phyloP scores from a whole-genome alignment of 2,329 filamentous ascomycete species.

The Beauveria caledonica region DNA sequence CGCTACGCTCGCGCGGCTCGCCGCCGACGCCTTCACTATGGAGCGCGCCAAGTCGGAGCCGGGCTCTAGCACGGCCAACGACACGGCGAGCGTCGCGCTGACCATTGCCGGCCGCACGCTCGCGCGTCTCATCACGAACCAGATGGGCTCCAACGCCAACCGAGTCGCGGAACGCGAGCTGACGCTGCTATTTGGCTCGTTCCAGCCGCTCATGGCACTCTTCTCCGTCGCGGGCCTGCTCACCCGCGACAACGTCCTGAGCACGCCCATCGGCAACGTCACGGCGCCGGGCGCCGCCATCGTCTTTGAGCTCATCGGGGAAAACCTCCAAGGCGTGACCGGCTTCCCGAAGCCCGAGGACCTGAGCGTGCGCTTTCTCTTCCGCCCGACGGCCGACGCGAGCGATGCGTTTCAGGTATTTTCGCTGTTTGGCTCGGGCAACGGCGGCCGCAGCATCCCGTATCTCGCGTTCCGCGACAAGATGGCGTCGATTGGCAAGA shows the following conservation, averaged over 20 bases:
- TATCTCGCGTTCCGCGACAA: slow-evolving; percentile 30
- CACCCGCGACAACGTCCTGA: slow-evolving; percentile 42
- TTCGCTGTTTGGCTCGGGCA: slow-evolving; percentile 32
- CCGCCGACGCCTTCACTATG: slow-evolving; percentile 56
- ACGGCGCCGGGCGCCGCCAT: slow-evolving; percentile 68
- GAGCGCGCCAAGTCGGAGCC: slow-evolving; percentile 41
- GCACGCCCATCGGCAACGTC: slow-evolving; percentile 26
- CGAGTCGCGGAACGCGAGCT: slow-evolving; percentile 35
- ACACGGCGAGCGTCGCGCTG: slow-evolving; percentile 29
- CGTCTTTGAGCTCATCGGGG: slow-evolving; percentile 56
- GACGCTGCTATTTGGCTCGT: slow-evolving; percentile 45
- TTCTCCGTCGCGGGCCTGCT: slow-evolving; percentile 41
- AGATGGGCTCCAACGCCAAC: slow-evolving; percentile 35
- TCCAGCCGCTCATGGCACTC: slow-evolving; percentile 47
- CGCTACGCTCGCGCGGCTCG: slow-evolving; percentile 37
- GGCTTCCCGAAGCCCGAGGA: slow-evolving; percentile 25
- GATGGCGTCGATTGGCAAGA: slow-evolving; percentile 28
- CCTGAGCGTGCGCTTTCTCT: slow-evolving; percentile 48
- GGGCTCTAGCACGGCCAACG: slow-evolving; percentile 35
- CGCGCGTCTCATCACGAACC: slow-evolving; percentile 33
- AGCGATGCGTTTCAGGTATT: slow-evolving; percentile 27
- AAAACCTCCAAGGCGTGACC: slow-evolving; percentile 15
- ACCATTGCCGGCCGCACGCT: slow-evolving; percentile 47
- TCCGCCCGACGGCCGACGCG: slow-evolving; percentile 38
- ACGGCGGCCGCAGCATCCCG: slow-evolving; percentile 25